These are phyloP conservation scores for Curvularia hawaiiensis DNA, from an alignment of 2,329 filamentous ascomycete species.

Conservation along the genomic window DNA sequence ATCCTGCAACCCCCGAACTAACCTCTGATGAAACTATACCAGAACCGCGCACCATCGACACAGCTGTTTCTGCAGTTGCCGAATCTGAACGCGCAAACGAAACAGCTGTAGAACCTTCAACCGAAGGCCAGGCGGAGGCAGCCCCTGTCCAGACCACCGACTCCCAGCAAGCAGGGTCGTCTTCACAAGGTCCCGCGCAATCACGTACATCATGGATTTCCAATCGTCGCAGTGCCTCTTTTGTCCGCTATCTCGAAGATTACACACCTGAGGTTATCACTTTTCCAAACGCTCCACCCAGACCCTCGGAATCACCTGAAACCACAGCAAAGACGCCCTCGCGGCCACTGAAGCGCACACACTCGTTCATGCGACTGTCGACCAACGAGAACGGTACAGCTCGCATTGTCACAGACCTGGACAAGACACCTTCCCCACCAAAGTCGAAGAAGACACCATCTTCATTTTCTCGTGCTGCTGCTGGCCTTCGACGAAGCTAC, in stretches of 20 bases:
- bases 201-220: constrained; percentile 50
- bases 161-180: constrained; percentile 39
- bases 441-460: constrained; percentile 57
- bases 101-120: constrained; percentile 27
- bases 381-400: constrained; percentile 89
- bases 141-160: constrained; percentile 34
- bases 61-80: constrained; percentile 10
- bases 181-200: constrained; percentile 40
- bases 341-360: constrained; percentile 46
- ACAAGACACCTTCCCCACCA: constrained; percentile 71
- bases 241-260: constrained; percentile 43
- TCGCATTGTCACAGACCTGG: constrained; percentile 74
- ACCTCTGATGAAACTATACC: constrained; percentile 27
- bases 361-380: constrained; percentile 72
- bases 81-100: constrained; percentile 29
- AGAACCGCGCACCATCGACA: constrained; percentile 19
- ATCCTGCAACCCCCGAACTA: constrained; percentile 27
- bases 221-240: constrained; percentile 53
- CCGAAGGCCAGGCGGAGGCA: constrained; percentile 31
- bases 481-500: constrained; percentile 70
- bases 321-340: constrained; percentile 50
- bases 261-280: constrained; percentile 38
- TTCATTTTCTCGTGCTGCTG: constrained; percentile 46
- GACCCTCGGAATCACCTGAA: constrained; percentile 51
- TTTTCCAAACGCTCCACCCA: constrained; percentile 33